Conservation (phyloP, 1,139 yeast genomes). For the Yamadazyma sp. region DNA sequence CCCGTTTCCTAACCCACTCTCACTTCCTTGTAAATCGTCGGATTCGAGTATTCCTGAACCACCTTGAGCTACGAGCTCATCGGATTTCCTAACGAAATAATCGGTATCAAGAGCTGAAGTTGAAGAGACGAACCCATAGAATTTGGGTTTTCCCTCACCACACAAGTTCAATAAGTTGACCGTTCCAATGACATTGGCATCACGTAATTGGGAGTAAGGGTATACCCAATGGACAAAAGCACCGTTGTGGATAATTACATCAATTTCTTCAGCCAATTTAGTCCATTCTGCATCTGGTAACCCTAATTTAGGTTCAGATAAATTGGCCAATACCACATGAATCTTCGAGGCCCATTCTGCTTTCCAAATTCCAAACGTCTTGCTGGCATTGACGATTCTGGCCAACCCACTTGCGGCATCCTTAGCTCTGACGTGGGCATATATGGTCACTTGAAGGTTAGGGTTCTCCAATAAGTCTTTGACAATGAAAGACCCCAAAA, state of each 20-base stretch:
- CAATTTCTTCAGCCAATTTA: conserved; percentile 57
- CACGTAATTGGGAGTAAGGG: conserved; percentile 87
- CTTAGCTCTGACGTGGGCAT: conserved; percentile 89
- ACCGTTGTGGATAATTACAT: conserved; percentile 91
- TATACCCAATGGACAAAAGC: conserved; percentile 99
- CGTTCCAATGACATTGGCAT: conserved; percentile 90
- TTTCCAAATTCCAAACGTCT: conserved; percentile 85
- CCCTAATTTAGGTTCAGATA: conserved; percentile 73
- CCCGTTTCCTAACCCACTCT: conserved; percentile 81
- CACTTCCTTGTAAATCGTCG: conserved; percentile 80
- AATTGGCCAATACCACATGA: conserved; percentile 79
- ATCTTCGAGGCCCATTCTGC: conserved; percentile 58
- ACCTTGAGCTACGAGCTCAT: conserved; percentile 63
- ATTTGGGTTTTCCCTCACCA: conserved; percentile 78
- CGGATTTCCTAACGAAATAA: conserved; percentile 76
- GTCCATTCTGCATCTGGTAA: conserved; percentile 59
- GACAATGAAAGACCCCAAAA: conserved; percentile 85
- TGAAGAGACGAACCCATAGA: conserved; percentile 89
- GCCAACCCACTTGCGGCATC: conserved; percentile 67
- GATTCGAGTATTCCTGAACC: conserved; percentile 73
- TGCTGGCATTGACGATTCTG: conserved; percentile 74
- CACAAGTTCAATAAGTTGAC: conserved; percentile 82
- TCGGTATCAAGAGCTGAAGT: conserved; percentile 90
- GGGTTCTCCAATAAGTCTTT: conserved; percentile 63
- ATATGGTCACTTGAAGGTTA: conserved; percentile 53